Percentiles rank a stretch among this genome's conserved stretches.
These are phyloP conservation scores for Hypsizygus marmoreus DNA, from an alignment of 768 basidiomycete genomes.

Conservation along the genomic window DNA sequence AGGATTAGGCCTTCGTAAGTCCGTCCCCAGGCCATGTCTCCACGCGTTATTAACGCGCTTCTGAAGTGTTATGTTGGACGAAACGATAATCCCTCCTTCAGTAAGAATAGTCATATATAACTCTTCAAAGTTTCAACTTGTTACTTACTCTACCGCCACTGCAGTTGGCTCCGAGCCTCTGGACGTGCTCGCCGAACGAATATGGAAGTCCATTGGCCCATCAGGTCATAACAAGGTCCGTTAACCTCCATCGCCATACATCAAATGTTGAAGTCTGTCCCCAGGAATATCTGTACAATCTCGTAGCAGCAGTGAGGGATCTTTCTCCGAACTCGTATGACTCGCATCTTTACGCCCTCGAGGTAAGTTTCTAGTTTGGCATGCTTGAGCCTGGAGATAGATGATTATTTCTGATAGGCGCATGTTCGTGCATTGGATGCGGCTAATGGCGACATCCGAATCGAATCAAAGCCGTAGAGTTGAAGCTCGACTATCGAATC, in stretches of 20 bases:
- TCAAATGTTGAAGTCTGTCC: no score
- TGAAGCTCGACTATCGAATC: no score
- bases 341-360: conserved; percentile 74
- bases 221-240: conserved; percentile 88
- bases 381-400: background rate
- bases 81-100: conserved; percentile 86
- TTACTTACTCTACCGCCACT: conserved; percentile 4
- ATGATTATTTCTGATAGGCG: conserved; percentile 8
- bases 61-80: conserved; percentile 83
- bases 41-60: background rate
- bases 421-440: conserved; percentile 22
- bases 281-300: conserved; percentile 85
- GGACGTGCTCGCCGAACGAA: conserved; percentile 63
- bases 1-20: conserved; percentile 53
- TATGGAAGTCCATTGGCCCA: conserved; percentile 78
- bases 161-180: conserved; percentile 84
- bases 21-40: no score
- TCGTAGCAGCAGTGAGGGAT: conserved; percentile 70
- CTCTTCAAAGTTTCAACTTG: background rate
- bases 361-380: conserved; percentile 45
- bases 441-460: no score
- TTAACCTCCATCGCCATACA: no score
- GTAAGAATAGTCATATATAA: conserved; percentile 40
- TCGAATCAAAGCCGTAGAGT: no score
- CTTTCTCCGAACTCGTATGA: conserved; percentile 77